Percentiles rank a stretch among this genome's conserved stretches.
phyloP scores from a whole-genome alignment of 2,329 filamentous ascomycete species.

The Phialemonium atrogriseum region DNA sequence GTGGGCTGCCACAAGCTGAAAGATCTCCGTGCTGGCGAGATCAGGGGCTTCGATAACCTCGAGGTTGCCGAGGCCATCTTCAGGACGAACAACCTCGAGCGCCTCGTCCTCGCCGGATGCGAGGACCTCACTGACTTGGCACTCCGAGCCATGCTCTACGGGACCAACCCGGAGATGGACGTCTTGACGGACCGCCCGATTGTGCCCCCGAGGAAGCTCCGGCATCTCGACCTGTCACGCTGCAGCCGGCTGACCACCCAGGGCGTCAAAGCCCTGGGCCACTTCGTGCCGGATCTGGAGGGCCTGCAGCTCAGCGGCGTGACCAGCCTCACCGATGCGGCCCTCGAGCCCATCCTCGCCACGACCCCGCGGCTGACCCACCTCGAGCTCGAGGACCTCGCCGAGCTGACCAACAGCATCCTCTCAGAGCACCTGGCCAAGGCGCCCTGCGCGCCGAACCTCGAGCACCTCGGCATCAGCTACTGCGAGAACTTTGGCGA shows the following conservation, averaged over 20 bases:
- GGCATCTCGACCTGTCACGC: conserved; percentile 77
- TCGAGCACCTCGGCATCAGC: conserved; percentile 79
- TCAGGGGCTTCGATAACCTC: conserved; percentile 68
- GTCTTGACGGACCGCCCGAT: conserved; percentile 68
- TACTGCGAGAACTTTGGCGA: conserved; percentile 86
- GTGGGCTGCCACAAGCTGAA: conserved; percentile 63
- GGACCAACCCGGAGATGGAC: conserved; percentile 69
- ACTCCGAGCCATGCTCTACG: conserved; percentile 67
- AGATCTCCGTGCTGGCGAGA: conserved; percentile 75
- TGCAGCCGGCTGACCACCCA: conserved; percentile 66
- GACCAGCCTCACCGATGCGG: conserved; percentile 61
- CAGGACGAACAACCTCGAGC: conserved; percentile 70
- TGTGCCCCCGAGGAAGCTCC: conserved; percentile 68
- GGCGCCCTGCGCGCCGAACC: conserved; percentile 60
- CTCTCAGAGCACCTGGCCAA: conserved; percentile 66
- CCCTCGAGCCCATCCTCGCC: conserved; percentile 63
- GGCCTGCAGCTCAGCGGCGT: conserved; percentile 79
- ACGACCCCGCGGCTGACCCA: conserved; percentile 73
- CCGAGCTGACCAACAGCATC: conserved; percentile 65
- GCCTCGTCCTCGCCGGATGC: conserved; percentile 75
- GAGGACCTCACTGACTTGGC: conserved; percentile 68
- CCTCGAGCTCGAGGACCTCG: conserved; percentile 82
- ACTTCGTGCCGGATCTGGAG: conserved; percentile 71
- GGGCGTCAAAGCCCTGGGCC: conserved; percentile 62
- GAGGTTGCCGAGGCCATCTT: conserved; percentile 70